Conservation (phyloP, 2,329 filamentous ascomycete species). For the Escovopsis sp. region DNA sequence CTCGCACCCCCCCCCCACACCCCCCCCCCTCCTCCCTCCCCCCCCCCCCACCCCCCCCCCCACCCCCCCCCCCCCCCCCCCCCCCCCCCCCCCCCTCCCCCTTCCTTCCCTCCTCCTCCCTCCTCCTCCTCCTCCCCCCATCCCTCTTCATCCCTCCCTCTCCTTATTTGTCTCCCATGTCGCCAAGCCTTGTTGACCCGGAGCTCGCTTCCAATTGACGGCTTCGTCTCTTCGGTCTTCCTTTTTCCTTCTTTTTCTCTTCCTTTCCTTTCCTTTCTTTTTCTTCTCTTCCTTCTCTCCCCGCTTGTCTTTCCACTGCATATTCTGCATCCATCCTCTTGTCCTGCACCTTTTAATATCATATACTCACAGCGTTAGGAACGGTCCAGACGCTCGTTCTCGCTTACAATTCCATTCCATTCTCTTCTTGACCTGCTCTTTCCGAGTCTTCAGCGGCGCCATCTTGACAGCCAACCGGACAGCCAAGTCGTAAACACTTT, state of each 20-base stretch:
- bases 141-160: not conserved
- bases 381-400: conserved; percentile 1
- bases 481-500: not conserved
- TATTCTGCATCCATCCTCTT: too few relatives aligned
- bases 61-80: too few relatives aligned
- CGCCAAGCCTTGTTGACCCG: conserved; percentile 1
- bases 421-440: conserved; percentile 1
- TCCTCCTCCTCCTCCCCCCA: not conserved
- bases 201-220: conserved; percentile 2
- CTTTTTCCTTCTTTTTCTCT: not conserved
- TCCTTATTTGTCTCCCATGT: not conserved
- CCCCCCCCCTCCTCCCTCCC: too few relatives aligned
- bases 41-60: too few relatives aligned
- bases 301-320: too few relatives aligned
- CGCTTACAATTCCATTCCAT: conserved; percentile 4
- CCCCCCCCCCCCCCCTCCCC: too few relatives aligned
- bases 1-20: too few relatives aligned
- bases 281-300: conserved; percentile 1
- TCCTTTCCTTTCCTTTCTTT: not conserved
- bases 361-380: not conserved
- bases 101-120: too few relatives aligned
- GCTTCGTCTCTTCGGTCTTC: conserved; percentile 3
- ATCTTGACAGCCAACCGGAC: too few relatives aligned
- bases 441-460: too few relatives aligned
- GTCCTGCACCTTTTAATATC: too few relatives aligned